Evolutionary conservation across 768 basidiomycete species (phyloP).

Genomic region (Xerocomus potaroensis): DNA sequence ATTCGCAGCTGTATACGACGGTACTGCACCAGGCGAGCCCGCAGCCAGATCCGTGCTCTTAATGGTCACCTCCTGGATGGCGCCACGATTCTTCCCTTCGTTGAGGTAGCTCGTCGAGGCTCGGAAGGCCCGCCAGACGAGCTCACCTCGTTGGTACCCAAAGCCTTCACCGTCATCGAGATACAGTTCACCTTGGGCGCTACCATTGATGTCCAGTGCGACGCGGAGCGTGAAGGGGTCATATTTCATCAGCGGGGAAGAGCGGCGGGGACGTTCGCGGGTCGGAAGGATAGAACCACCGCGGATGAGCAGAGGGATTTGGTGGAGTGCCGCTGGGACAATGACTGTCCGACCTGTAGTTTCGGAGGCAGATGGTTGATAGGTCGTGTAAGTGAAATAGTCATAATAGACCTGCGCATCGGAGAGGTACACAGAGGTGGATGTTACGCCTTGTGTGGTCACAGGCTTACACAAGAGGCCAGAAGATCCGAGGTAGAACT

Average conservation of each 20-base stretch:
- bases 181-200: constrained; percentile 83
- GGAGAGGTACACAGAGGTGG: constrained; percentile 75
- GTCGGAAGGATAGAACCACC: constrained; percentile 90
- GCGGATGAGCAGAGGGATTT: constrained; percentile 81
- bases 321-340: constrained; percentile 73
- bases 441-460: constrained; percentile 63
- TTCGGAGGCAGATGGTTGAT: constrained; percentile 50
- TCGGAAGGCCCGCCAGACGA: constrained; percentile 76
- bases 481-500: constrained; percentile 86
- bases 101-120: constrained; percentile 49
- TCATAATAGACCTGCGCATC: constrained; percentile 95
- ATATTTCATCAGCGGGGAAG: constrained; percentile 81
- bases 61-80: constrained; percentile 40
- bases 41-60: constrained; percentile 56
- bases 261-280: constrained; percentile 80
- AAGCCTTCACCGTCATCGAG: constrained; percentile 92
- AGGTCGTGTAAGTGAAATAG: constrained; percentile 71
- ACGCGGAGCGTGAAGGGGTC: constrained; percentile 93
- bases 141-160: constrained; percentile 67
- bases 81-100: not conserved
- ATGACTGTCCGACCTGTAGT: constrained; percentile 60
- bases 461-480: constrained; percentile 92
- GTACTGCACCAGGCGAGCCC: constrained; percentile 46
- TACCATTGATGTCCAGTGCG: constrained; percentile 56
- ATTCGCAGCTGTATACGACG: constrained; percentile 54